Evolutionary conservation across 2,329 filamentous ascomycete genomes (phyloP), one percentile per base, ranked within the genome.

Genomic region (Claviceps capensis): DNA sequence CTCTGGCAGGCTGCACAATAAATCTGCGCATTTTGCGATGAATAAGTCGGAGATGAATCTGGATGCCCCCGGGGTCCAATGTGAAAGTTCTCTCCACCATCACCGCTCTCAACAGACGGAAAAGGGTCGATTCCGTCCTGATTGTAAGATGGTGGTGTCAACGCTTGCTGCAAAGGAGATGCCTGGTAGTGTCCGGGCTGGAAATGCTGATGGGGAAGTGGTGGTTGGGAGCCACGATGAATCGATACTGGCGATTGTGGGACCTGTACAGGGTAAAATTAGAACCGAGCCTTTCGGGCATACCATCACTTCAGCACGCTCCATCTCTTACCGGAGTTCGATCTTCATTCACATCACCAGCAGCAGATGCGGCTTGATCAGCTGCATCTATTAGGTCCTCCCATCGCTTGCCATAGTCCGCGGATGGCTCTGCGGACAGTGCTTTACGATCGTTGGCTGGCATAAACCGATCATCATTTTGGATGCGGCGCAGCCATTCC

Each of bases 331-430:
- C 87, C 63, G 87, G 87, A 65, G 88, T 94, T 65, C 91, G 80
- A 67, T 95, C 90, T 63, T 90, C 89, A 65, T 95, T 88, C 63
- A 93, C 78, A 61, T 85, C 91, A 70, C 95, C 90, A 3, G 88
- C 94, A 30, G 90, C 89, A 55, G 88, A 95, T 36, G 91, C 89
- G 51, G 78, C 70, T 52, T 72, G 69, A 54, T 71, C 69, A 40
- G 87, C 91, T 50, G 91, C 91, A 68, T 96, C 90, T 58, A 97
- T 94, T 55, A 97, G 76, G 67, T 97, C 91, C 68, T 95, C 88
- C 93, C 91, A 97, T 61, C 91, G 79, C 71, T 93, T 95, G 58
- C 88, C 89, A 69, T 86, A 86, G 54, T 86, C 84, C 19, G 80
- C 82, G 52, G 84, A 79, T 23, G 90, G 89, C 67, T 96, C 91